phyloP scores from a whole-genome alignment of 352 stramenopile genomes.

The Pythium insidiosum region DNA sequence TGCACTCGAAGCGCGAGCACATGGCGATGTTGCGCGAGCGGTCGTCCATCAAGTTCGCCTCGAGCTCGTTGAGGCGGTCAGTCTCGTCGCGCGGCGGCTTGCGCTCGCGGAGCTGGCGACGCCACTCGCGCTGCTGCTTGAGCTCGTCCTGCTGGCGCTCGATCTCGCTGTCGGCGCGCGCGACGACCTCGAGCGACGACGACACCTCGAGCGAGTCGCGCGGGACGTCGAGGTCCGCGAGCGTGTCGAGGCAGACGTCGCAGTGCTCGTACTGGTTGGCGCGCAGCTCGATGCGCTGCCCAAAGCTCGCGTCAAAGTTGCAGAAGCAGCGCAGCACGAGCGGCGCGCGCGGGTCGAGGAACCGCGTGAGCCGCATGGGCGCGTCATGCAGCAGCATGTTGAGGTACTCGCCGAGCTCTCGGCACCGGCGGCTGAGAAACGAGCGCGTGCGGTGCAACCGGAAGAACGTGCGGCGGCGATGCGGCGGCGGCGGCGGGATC shows the following conservation, averaged over 20 bases:
- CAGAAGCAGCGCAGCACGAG: slow-evolving; percentile 74
- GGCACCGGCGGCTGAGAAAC: slow-evolving; percentile 51
- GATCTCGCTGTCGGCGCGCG: neutral
- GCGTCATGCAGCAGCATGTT: slow-evolving; percentile 22
- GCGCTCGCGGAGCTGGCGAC: slow-evolving; percentile 4
- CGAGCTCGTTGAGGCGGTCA: slow-evolving; percentile 41
- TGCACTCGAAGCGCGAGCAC: slow-evolving; percentile 58
- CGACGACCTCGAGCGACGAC: neutral
- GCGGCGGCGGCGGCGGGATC: slow-evolving; percentile 31
- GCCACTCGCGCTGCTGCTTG: slow-evolving; percentile 19
- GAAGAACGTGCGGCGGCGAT: slow-evolving; percentile 54
- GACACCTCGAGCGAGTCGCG: neutral
- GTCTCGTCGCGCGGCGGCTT: slow-evolving; percentile 4
- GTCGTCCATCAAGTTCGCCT: slow-evolving; percentile 68
- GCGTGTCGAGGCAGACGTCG: slow-evolving; percentile 52
- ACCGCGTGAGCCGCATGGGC: slow-evolving; percentile 55
- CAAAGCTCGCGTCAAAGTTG: slow-evolving; percentile 72
- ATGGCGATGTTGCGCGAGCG: slow-evolving; percentile 52
- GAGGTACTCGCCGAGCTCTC: slow-evolving; percentile 66
- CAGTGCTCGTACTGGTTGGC: slow-evolving; percentile 37
- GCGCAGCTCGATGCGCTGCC: slow-evolving; percentile 22
- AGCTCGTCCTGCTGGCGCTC: slow-evolving; percentile 11
- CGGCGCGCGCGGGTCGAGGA: slow-evolving; percentile 60
- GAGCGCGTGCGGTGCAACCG: slow-evolving; percentile 36
- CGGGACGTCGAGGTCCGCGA: no score